These are phyloP conservation scores for Pichia sp. DNA, from an alignment of 1,139 yeast genomes.

Conservation along the genomic window DNA sequence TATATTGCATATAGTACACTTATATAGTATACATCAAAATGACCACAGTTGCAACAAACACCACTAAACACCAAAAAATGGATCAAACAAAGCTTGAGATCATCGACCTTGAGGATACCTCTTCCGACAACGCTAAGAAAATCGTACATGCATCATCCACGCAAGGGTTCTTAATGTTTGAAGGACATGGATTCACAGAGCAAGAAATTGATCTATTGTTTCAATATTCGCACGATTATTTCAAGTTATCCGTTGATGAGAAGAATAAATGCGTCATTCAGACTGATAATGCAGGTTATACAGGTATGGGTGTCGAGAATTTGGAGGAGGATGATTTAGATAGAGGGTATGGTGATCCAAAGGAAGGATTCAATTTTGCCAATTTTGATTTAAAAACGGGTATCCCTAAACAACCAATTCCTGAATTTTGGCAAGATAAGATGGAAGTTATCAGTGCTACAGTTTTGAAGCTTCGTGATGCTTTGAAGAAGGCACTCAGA, in stretches of 20 bases:
- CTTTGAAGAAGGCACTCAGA: slow-evolving; percentile 35
- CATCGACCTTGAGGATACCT: slow-evolving; percentile 36
- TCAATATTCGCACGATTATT: slow-evolving; percentile 37
- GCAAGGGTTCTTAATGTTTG: slow-evolving; percentile 50
- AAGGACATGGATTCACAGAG: slow-evolving; percentile 46
- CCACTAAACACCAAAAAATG: slow-evolving; percentile 3
- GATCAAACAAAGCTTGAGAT: slow-evolving; percentile 32
- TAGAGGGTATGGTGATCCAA: slow-evolving; percentile 47
- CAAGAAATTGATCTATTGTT: slow-evolving; percentile 40
- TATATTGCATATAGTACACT: too few species aligned
- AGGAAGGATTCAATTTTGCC: slow-evolving; percentile 35
- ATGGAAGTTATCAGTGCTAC: slow-evolving; percentile 28
- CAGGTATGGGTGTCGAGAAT: slow-evolving; percentile 45
- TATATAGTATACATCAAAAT: too few species aligned
- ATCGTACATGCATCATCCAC: slow-evolving; percentile 43
- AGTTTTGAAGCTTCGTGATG: slow-evolving; percentile 34
- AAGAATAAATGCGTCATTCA: slow-evolving; percentile 35
- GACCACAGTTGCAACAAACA: too few species aligned
- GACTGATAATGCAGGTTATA: slow-evolving; percentile 42
- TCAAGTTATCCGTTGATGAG: slow-evolving; percentile 34
- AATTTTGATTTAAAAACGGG: slow-evolving; percentile 37
- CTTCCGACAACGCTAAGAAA: slow-evolving; percentile 33
- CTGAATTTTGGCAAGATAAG: slow-evolving; percentile 34
- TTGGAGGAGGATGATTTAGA: slow-evolving; percentile 39
- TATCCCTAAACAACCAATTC: slow-evolving; percentile 32